These are phyloP conservation scores for Aspergillus flavus DNA, from an alignment of 2,329 filamentous ascomycete species.

Conservation along the genomic window DNA sequence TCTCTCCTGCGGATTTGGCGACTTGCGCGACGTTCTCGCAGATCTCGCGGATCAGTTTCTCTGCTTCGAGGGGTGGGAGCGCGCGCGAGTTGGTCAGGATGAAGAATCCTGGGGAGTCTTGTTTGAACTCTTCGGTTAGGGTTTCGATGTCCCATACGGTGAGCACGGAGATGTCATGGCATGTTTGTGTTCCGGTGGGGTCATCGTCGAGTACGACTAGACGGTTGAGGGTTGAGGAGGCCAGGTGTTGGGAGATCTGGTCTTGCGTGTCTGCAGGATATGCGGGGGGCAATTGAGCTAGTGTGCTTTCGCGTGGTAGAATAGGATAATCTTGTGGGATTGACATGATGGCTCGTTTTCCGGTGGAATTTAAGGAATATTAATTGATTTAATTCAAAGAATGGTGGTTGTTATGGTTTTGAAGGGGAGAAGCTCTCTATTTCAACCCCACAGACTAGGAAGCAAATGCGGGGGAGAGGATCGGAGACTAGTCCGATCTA, in stretches of 20 bases:
- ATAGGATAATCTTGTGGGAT: slow-evolving; percentile 24
- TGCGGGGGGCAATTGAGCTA: slow-evolving; percentile 32
- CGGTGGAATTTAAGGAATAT: not conserved
- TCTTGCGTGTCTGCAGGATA: slow-evolving; percentile 33
- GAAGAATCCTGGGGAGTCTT: slow-evolving; percentile 56
- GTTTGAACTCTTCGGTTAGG: slow-evolving; percentile 49
- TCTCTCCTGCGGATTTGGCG: slow-evolving; percentile 39
- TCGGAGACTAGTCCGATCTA: slow-evolving; percentile 26
- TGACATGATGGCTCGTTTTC: slow-evolving; percentile 20
- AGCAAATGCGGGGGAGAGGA: slow-evolving; percentile 15
- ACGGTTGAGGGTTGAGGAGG: slow-evolving; percentile 29
- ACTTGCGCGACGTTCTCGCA: slow-evolving; percentile 54
- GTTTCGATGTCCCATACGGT: slow-evolving; percentile 55
- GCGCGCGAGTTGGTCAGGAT: slow-evolving; percentile 64
- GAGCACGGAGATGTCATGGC: slow-evolving; percentile 59
- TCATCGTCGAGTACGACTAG: slow-evolving; percentile 54
- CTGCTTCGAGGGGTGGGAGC: slow-evolving; percentile 52
- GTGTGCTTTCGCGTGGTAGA: slow-evolving; percentile 28
- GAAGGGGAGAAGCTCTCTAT: not conserved
- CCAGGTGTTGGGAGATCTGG: slow-evolving; percentile 32
- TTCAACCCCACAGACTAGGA: not conserved
- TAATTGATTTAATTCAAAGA: not conserved
- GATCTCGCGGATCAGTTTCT: slow-evolving; percentile 53
- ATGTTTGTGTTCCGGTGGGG: slow-evolving; percentile 65
- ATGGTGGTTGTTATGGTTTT: not conserved